A percentile compares a stretch with the other conserved stretches of the same genome.
These are phyloP conservation scores for Fusarium anthophilum DNA, from an alignment of 2,329 filamentous ascomycete genomes.

Conservation along the genomic window DNA sequence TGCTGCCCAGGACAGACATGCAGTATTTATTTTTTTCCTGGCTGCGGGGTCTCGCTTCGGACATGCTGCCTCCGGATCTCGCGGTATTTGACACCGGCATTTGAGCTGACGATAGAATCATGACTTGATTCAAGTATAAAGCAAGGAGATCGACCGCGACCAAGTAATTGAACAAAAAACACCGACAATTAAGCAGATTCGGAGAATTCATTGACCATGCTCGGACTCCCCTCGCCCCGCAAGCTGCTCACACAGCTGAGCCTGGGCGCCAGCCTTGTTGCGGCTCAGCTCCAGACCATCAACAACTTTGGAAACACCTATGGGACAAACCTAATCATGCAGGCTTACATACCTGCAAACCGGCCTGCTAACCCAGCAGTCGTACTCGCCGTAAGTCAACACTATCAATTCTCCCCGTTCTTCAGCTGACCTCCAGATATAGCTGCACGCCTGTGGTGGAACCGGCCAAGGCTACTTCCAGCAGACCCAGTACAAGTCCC, in stretches of 20 bases:
- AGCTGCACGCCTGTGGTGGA: conserved; percentile 1
- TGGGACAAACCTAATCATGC: background rate
- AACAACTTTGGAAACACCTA: conserved; percentile 9
- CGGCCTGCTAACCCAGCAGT: background rate
- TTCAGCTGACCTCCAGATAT: background rate
- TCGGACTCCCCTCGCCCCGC: background rate
- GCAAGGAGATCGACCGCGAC: background rate
- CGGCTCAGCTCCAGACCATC: conserved; percentile 19
- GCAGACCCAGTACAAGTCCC: background rate
- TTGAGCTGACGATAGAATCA: background rate
- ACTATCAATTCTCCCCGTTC: accelerated
- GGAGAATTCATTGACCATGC: background rate
- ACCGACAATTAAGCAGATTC: background rate
- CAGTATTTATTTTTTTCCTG: background rate
- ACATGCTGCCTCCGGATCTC: background rate
- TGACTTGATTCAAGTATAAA: background rate
- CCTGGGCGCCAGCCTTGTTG: conserved; percentile 2
- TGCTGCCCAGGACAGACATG: background rate
- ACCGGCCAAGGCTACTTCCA: conserved; percentile 2
- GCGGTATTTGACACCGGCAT: conserved; percentile 10
- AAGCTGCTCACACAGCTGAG: conserved; percentile 8
- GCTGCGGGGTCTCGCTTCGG: background rate
- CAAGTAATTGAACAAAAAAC: background rate
- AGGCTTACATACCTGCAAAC: background rate
- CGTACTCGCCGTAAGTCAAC: background rate